phyloP scores from a whole-genome alignment of 2,329 filamentous ascomycete species.

The Cladosporium sp. region DNA sequence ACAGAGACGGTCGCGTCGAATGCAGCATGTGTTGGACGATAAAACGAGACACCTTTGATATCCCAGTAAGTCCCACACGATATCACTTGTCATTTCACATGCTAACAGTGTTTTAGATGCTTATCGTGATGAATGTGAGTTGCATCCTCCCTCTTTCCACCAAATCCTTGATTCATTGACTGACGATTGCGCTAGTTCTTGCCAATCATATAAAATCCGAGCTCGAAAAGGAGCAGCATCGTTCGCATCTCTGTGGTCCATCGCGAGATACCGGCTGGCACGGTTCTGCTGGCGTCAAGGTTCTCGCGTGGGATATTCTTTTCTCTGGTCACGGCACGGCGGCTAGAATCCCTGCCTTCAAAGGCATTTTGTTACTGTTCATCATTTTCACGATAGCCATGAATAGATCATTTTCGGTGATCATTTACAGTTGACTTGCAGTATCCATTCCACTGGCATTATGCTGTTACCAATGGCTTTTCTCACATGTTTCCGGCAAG shows the following conservation, averaged over 20 bases:
- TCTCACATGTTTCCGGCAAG: no score
- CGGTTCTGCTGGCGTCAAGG: neutral
- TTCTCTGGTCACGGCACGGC: neutral
- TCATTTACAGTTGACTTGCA: neutral
- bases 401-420: neutral
- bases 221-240: neutral
- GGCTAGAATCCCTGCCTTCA: neutral
- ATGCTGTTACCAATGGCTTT: neutral
- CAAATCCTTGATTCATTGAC: neutral
- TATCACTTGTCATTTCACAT: neutral
- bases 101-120: constrained; percentile 50
- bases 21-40: constrained; percentile 97
- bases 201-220: constrained; percentile 16
- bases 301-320: neutral
- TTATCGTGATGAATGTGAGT: constrained; percentile 97
- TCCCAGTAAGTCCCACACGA: constrained; percentile 50
- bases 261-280: neutral
- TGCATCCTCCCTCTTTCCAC: neutral
- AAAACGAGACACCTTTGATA: constrained; percentile 94
- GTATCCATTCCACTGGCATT: neutral
- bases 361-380: neutral
- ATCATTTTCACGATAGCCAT: neutral
- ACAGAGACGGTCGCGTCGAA: constrained; percentile 85
- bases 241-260: neutral
- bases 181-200: constrained; percentile 16